Conservation (phyloP, 495 filamentous ascomycete genomes). For the Xylaria bambusicola region DNA sequence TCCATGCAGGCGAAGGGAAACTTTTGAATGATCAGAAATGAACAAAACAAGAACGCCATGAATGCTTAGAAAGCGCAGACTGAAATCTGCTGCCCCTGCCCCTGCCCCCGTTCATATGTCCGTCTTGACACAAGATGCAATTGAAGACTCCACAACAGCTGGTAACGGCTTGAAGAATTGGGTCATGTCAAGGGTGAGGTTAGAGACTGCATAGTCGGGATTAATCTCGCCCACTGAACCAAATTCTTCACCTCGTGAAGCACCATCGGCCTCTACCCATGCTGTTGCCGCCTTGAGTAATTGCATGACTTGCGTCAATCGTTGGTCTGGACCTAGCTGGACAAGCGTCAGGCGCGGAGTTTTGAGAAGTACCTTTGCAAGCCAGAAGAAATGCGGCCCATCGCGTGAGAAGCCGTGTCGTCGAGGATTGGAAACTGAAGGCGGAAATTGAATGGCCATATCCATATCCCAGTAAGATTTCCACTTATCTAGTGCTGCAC, state of each 20-base stretch:
- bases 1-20: conserved; percentile 44
- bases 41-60: conserved; percentile 20
- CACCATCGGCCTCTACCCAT: conserved; percentile 55
- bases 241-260: conserved; percentile 54
- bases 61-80: conserved; percentile 16
- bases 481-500: conserved; percentile 61
- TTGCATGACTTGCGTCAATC: conserved; percentile 59
- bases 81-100: conserved; percentile 8
- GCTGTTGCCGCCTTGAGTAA: conserved; percentile 58
- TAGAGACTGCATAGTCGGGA: conserved; percentile 57
- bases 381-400: conserved; percentile 66
- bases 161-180: conserved; percentile 60
- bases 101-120: conserved; percentile 35
- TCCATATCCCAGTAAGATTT: conserved; percentile 66
- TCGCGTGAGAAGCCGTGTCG: conserved; percentile 66
- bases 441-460: conserved; percentile 62
- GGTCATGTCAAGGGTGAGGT: conserved; percentile 68
- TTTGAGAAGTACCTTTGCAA: conserved; percentile 57
- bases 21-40: conserved; percentile 27
- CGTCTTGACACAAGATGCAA: conserved; percentile 34
- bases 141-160: conserved; percentile 32
- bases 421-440: conserved; percentile 41
- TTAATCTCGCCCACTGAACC: conserved; percentile 62
- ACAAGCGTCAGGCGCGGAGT: conserved; percentile 47
- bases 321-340: conserved; percentile 53